phyloP scores from a whole-genome alignment of 2,329 filamentous ascomycete species.

The Fusarium illudens region DNA sequence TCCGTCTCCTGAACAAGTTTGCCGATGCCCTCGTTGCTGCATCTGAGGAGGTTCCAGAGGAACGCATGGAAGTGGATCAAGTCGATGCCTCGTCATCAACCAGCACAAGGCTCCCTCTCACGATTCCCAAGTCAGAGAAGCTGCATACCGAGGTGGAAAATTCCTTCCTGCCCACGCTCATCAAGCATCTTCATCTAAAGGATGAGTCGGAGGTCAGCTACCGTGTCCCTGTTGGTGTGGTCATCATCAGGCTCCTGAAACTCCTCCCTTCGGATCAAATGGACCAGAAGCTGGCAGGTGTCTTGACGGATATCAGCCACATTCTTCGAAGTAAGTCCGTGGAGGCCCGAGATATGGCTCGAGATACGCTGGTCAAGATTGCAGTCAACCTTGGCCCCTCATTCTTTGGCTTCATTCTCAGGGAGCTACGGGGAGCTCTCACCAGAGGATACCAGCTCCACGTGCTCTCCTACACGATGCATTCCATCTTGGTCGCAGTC shows the following conservation, averaged over 20 bases:
- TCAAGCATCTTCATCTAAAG: slow-evolving; percentile 90
- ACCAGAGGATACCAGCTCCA: slow-evolving; percentile 91
- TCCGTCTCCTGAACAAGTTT: slow-evolving; percentile 81
- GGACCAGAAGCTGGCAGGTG: slow-evolving; percentile 77
- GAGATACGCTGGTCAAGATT: slow-evolving; percentile 88
- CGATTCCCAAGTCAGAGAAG: slow-evolving; percentile 73
- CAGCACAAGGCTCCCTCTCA: slow-evolving; percentile 63
- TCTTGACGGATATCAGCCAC: slow-evolving; percentile 91
- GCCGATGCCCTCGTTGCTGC: slow-evolving; percentile 77
- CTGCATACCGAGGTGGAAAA: slow-evolving; percentile 76
- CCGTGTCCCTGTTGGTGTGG: slow-evolving; percentile 88
- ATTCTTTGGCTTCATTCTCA: slow-evolving; percentile 92
- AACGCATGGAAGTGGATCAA: slow-evolving; percentile 56
- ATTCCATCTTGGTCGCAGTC: slow-evolving; percentile 83
- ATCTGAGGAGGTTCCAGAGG: slow-evolving; percentile 50
- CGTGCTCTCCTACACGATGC: slow-evolving; percentile 92
- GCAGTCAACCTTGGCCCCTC: slow-evolving; percentile 79
- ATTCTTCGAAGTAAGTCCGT: slow-evolving; percentile 89
- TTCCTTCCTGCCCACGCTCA: slow-evolving; percentile 79
- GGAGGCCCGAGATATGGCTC: slow-evolving; percentile 88
- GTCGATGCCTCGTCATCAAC: slow-evolving; percentile 36
- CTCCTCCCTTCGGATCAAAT: slow-evolving; percentile 79
- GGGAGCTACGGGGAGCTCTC: slow-evolving; percentile 84
- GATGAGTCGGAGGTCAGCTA: slow-evolving; percentile 94
- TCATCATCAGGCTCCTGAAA: slow-evolving; percentile 86